phyloP scores from a whole-genome alignment of 2,329 filamentous ascomycete genomes.

The Fusarium haematococcum region DNA sequence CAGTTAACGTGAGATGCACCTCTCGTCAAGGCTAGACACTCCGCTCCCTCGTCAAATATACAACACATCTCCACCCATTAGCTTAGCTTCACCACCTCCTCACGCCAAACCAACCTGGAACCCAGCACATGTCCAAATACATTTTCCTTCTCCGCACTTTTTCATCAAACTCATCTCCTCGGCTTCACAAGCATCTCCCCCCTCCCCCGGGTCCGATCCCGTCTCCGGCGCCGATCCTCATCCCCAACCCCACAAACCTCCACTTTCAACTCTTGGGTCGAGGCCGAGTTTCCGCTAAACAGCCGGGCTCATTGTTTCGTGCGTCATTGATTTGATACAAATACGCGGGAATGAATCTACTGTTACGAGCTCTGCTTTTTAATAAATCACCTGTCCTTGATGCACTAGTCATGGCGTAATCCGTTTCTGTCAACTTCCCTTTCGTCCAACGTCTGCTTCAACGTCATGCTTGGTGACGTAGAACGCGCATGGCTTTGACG shows the following conservation, averaged over 20 bases:
- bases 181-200: neutral
- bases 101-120: neutral
- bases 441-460: conserved; percentile 2
- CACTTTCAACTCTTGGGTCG: neutral
- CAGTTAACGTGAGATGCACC: neutral
- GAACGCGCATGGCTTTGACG: conserved; percentile 23
- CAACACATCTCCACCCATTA: neutral
- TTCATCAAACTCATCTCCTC: neutral
- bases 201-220: conserved; percentile 29
- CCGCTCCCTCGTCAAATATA: neutral
- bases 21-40: neutral
- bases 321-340: conserved; percentile 14
- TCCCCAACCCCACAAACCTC: conserved; percentile 31
- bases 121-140: conserved; percentile 4
- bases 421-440: neutral
- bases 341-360: neutral
- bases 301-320: conserved; percentile 23
- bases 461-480: conserved; percentile 27
- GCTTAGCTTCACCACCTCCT: neutral
- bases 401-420: neutral
- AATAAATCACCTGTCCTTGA: neutral
- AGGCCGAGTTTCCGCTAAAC: conserved; percentile 1
- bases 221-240: conserved; percentile 32
- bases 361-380: neutral
- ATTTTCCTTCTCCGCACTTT: neutral